Conservation (phyloP, 768 basidiomycete genomes). For the Podaxis carcinomalis region DNA sequence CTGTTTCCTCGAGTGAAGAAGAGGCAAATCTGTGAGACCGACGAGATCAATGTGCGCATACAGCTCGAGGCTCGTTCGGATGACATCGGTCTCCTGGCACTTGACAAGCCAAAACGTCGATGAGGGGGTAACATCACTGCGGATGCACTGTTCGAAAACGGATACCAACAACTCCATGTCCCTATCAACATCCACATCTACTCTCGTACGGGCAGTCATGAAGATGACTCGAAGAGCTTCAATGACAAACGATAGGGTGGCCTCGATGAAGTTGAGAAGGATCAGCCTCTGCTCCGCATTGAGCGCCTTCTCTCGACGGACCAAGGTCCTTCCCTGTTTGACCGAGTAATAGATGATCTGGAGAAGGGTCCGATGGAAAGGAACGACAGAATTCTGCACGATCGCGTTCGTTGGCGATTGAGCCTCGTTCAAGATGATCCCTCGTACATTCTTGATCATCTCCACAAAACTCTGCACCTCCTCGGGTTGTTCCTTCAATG, state of each 20-base stretch:
- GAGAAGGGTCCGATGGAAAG: constrained; percentile 78
- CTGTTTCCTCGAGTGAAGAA: constrained; percentile 58
- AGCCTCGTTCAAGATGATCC: constrained; percentile 65
- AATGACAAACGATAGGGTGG: constrained; percentile 59
- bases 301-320: constrained; percentile 42
- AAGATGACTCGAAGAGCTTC: constrained; percentile 66
- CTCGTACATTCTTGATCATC: constrained; percentile 56
- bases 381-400: constrained; percentile 53
- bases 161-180: constrained; percentile 81
- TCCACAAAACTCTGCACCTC: constrained; percentile 59
- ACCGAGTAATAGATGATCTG: constrained; percentile 78
- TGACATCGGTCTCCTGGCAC: constrained; percentile 78
- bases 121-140: constrained; percentile 61
- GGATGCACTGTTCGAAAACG: constrained; percentile 79
- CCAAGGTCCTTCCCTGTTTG: constrained; percentile 53
- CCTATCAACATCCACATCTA: constrained; percentile 64
- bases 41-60: constrained; percentile 65
- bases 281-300: constrained; percentile 59
- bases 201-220: constrained; percentile 51
- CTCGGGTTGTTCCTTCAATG: constrained; percentile 44
- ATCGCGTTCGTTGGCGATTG: constrained; percentile 75
- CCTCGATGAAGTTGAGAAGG: constrained; percentile 57
- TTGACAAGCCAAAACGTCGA: constrained; percentile 74
- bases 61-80: constrained; percentile 71
- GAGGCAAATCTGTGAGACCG: constrained; percentile 61